phyloP scores from a whole-genome alignment of 1,284 basidiomycete genomes.

The Anthracocystis walkeri region DNA sequence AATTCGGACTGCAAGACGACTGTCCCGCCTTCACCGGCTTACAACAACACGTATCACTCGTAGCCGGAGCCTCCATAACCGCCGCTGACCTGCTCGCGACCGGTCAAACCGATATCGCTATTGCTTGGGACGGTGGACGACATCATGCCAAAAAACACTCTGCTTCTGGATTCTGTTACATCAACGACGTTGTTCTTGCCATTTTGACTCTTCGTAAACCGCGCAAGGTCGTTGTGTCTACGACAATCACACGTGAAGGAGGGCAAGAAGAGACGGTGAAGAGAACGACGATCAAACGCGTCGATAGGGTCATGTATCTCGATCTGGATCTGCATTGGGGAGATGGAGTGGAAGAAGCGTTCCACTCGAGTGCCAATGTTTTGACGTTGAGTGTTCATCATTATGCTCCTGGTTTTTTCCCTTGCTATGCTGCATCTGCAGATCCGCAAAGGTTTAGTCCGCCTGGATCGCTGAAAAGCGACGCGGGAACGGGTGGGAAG shows the following conservation, averaged over 20 bases:
- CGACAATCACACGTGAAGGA: not conserved
- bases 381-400: constrained; percentile 85
- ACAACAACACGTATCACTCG: constrained; percentile 77
- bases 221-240: constrained; percentile 20
- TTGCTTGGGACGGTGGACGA: constrained; percentile 85
- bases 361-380: constrained; percentile 70
- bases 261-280: constrained; percentile 8
- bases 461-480: constrained; percentile 33
- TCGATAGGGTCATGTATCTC: constrained; percentile 74
- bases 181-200: constrained; percentile 87
- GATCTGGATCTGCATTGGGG: constrained; percentile 92
- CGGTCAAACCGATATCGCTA: constrained; percentile 75
- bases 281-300: constrained; percentile 39
- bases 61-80: constrained; percentile 82
- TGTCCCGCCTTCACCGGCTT: constrained; percentile 82
- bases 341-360: constrained; percentile 77
- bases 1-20: constrained; percentile 81
- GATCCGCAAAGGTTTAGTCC: constrained; percentile 36
- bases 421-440: constrained; percentile 69
- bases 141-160: constrained; percentile 50
- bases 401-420: constrained; percentile 83
- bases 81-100: constrained; percentile 77
- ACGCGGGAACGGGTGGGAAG: constrained; percentile 19
- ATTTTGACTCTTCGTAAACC: constrained; percentile 40
- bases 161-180: constrained; percentile 84